Evolutionary conservation across 495 filamentous ascomycete genomes (phyloP), one percentile per base, ranked within the genome.

Genomic region (Daldinia decipiens): DNA sequence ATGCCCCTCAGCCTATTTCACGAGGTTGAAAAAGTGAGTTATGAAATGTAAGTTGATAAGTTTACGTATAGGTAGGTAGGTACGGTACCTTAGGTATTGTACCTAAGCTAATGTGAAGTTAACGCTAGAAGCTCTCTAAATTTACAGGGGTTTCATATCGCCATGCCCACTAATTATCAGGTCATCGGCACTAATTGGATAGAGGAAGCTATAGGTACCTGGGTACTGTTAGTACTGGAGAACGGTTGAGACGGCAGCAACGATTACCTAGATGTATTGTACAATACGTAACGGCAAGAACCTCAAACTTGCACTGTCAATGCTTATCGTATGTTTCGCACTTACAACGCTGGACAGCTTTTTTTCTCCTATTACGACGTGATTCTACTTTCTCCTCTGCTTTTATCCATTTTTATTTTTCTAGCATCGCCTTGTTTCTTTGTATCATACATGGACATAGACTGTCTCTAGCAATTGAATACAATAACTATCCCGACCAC

Each of bases 61-160:
- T 54, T 59, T 60, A 60, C n/a, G 56, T n/a, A n/a, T n/a, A n/a
- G n/a, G n/a, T n/a, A n/a, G n/a, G n/a, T n/a, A n/a, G n/a, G n/a
- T n/a, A n/a, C n/a, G n/a, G n/a, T n/a, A n/a, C n/a, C n/a, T 24
- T 60, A 11, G 15, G 19, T 47, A 11, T 3, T 3, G 1, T 2
- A 27, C 26, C 26, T 27, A 24, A 24, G 21, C 19, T 47, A 11
- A 45, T 45, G 17, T 13, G 24, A 52, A 45, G 19, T 47, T 17
- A 13, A 62, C 50, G 62, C 62, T 65, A 57, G 39, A 60, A 65
- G 57, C 68, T 47, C 68, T 47, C 19, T 62, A 24, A 15, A 19
- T 34, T 58, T 62, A 62, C 68, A 71, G 58, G 68, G 68, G 43
- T 62, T 66, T 26, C 24, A 62, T 71, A 58, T 57, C 53, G 58